Evolutionary conservation across 2,329 filamentous ascomycete genomes (phyloP).

Genomic region (Diplodia seriata): DNA sequence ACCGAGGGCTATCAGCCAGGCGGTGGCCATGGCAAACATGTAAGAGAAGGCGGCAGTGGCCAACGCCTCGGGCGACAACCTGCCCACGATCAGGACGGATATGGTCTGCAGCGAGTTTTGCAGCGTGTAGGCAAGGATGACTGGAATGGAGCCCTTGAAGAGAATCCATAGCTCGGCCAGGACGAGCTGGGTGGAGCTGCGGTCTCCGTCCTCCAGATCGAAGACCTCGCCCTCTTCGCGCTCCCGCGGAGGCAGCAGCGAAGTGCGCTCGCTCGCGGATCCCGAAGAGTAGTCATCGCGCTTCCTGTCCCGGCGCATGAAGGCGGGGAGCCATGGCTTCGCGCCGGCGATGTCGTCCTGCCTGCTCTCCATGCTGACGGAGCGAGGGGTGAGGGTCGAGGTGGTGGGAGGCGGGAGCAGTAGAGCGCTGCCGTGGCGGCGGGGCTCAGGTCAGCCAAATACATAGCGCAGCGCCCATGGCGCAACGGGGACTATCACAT

Average conservation of each 20-base stretch:
- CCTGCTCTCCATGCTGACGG: constrained; percentile 30
- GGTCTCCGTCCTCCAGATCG: constrained; percentile 47
- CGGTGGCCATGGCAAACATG: constrained; percentile 92
- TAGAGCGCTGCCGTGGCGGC: neutral
- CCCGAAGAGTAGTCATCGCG: constrained; percentile 31
- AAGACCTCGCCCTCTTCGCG: constrained; percentile 49
- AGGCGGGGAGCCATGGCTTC: constrained; percentile 42
- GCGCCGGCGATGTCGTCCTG: constrained; percentile 32
- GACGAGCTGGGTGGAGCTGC: constrained; percentile 49
- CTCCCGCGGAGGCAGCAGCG: constrained; percentile 52
- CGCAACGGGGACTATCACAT: neutral
- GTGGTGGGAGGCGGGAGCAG: neutral
- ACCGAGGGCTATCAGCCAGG: constrained; percentile 84
- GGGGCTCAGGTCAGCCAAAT: neutral
- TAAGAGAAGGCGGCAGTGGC: constrained; percentile 86
- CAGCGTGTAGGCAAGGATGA: constrained; percentile 83
- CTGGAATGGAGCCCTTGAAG: constrained; percentile 72
- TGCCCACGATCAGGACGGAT: constrained; percentile 81
- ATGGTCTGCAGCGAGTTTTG: constrained; percentile 86
- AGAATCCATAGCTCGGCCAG: constrained; percentile 71
- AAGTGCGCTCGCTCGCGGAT: constrained; percentile 49
- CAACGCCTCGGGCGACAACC: constrained; percentile 78
- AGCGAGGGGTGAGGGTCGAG: neutral
- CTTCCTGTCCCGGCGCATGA: constrained; percentile 36
- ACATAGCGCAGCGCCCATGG: neutral